These are phyloP conservation scores for Blastocystis sp. DNA, from an alignment of 352 stramenopile species.

Conservation along the genomic window DNA sequence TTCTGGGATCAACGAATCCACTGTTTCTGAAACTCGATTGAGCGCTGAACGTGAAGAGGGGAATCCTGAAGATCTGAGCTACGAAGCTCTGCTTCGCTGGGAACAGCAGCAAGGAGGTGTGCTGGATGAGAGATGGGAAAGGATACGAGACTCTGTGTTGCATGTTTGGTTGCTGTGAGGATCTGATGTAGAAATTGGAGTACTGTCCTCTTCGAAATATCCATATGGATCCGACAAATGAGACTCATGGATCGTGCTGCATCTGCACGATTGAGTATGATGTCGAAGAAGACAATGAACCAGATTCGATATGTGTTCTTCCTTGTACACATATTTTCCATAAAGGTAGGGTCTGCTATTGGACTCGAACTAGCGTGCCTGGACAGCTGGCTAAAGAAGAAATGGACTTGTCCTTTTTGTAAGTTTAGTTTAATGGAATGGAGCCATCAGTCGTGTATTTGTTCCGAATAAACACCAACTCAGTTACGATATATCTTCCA, in stretches of 20 bases:
- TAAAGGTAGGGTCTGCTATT: background rate
- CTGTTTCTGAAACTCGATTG: background rate
- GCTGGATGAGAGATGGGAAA: constrained; percentile 8
- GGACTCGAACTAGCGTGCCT: background rate
- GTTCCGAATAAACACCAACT: background rate
- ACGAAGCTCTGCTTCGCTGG: constrained; percentile 6
- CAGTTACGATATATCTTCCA: background rate
- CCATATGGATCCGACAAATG: background rate
- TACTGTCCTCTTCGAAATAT: background rate
- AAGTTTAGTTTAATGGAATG: constrained; percentile 38
- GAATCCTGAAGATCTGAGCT: constrained; percentile 26
- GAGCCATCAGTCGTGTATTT: background rate
- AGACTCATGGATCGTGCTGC: background rate
- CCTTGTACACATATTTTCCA: constrained; percentile 40
- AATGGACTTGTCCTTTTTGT: constrained; percentile 56
- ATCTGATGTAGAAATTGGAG: background rate
- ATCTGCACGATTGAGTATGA: constrained; percentile 47
- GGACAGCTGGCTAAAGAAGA: constrained; percentile 11
- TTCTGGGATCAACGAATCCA: background rate
- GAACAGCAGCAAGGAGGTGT: constrained; percentile 27
- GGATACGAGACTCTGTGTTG: background rate
- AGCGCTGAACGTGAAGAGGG: background rate
- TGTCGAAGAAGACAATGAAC: background rate
- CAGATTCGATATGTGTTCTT: background rate
- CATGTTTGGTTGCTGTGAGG: background rate